phyloP scores from a whole-genome alignment of 495 filamentous ascomycete genomes.

The Amphirosellinia nigrospora region DNA sequence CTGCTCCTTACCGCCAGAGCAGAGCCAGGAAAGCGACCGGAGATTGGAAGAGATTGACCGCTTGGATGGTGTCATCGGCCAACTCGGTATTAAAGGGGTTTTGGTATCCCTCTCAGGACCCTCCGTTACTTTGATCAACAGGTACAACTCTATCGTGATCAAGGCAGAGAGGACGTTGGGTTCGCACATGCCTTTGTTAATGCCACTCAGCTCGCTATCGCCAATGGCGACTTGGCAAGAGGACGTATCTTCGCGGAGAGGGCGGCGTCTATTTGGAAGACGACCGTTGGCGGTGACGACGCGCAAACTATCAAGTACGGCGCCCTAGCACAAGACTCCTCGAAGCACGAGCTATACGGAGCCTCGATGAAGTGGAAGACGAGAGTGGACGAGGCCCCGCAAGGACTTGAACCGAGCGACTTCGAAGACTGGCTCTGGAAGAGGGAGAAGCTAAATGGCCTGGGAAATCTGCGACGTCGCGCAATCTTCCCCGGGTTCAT shows the following conservation, averaged over 20 bases:
- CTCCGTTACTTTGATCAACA: conserved; percentile 30
- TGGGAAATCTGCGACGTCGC: conserved; percentile 33
- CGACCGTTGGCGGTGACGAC: conserved; percentile 29
- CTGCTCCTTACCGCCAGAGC: conserved; percentile 39
- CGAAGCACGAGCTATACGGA: conserved; percentile 24
- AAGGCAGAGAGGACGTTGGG: conserved; percentile 32
- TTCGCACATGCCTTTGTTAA: conserved; percentile 33
- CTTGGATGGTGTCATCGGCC: conserved; percentile 32
- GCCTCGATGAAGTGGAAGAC: conserved; percentile 37
- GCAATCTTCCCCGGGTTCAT: conserved; percentile 37
- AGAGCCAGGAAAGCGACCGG: conserved; percentile 39
- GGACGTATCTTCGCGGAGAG: conserved; percentile 44
- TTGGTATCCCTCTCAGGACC: conserved; percentile 24
- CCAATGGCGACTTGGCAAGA: conserved; percentile 44
- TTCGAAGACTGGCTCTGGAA: conserved; percentile 43
- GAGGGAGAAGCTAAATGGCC: conserved; percentile 32
- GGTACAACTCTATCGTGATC: conserved; percentile 28
- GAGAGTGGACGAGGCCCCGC: conserved; percentile 31
- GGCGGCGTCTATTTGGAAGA: conserved; percentile 32
- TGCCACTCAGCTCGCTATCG: conserved; percentile 42
- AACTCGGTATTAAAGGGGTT: conserved; percentile 13
- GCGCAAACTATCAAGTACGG: conserved; percentile 14
- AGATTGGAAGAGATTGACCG: conserved; percentile 8
- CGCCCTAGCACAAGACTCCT: conserved; percentile 28
- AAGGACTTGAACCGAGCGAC: conserved; percentile 30